These are phyloP conservation scores for Calonectria leucothoes DNA, from an alignment of 2,329 filamentous ascomycete species.

Conservation along the genomic window DNA sequence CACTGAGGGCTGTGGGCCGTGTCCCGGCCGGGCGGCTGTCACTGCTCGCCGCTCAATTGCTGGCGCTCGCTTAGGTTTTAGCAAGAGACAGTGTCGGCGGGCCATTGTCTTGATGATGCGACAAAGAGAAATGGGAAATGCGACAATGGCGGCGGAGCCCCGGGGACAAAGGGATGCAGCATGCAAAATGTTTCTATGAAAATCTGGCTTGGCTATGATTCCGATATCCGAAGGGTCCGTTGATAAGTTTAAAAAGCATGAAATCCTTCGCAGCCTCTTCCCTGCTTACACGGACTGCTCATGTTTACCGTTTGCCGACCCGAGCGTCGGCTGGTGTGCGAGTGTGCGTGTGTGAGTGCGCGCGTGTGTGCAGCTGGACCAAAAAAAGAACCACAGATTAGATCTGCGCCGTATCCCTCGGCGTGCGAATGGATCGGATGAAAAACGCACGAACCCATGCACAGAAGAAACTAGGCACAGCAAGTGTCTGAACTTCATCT, in stretches of 20 bases:
- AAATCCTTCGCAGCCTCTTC: background rate
- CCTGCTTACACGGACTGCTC: slow-evolving; percentile 1
- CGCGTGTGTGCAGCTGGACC: background rate
- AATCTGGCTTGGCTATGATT: background rate
- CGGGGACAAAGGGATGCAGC: background rate
- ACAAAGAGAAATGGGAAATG: slow-evolving; percentile 19
- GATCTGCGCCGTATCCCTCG: background rate
- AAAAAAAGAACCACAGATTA: background rate
- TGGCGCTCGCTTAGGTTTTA: slow-evolving; percentile 31
- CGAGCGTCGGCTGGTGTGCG: background rate
- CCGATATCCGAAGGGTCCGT: background rate
- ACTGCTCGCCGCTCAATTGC: slow-evolving; percentile 37
- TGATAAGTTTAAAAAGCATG: background rate
- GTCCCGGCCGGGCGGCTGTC: slow-evolving; percentile 39
- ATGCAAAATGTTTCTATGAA: background rate
- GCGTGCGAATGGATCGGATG: background rate
- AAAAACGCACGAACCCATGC: background rate
- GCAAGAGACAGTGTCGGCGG: slow-evolving; percentile 22
- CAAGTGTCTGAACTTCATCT: background rate
- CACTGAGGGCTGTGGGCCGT: slow-evolving; percentile 28
- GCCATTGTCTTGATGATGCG: slow-evolving; percentile 25
- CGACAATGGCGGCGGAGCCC: slow-evolving; percentile 12
- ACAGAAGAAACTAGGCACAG: background rate
- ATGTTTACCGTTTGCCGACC: background rate
- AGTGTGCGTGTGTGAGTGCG: background rate